A percentile compares a stretch with the other conserved stretches of the same genome.
These are phyloP conservation scores for Cladorrhinum sp. DNA, from an alignment of 2,329 filamentous ascomycete genomes.

Conservation along the genomic window DNA sequence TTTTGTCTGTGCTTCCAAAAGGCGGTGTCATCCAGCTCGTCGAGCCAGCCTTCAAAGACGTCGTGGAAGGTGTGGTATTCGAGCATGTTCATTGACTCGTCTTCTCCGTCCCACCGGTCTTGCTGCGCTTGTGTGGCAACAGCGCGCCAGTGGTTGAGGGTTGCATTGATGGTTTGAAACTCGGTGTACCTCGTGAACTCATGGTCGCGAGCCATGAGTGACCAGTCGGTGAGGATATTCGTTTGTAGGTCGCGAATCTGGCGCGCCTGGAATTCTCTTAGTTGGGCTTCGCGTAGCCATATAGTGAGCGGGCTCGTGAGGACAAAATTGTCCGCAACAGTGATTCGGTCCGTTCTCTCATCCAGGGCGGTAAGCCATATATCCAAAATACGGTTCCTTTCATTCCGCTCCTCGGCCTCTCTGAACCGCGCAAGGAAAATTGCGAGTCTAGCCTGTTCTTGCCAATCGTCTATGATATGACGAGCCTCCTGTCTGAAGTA, in stretches of 20 bases:
- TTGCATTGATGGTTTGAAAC: background rate
- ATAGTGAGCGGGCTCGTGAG: slow-evolving; percentile 23
- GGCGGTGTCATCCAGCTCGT: slow-evolving; percentile 5
- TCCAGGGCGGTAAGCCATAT: slow-evolving; percentile 8
- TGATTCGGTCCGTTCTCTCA: slow-evolving; percentile 10
- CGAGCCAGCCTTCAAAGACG: slow-evolving; percentile 21
- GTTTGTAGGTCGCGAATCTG: slow-evolving; percentile 21
- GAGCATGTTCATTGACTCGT: slow-evolving; percentile 20
- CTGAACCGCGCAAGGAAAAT: slow-evolving; percentile 19
- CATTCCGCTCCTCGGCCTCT: slow-evolving; percentile 8
- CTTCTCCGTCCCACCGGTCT: slow-evolving; percentile 10
- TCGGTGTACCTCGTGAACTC: slow-evolving; percentile 28
- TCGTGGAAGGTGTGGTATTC: slow-evolving; percentile 17
- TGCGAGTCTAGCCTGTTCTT: slow-evolving; percentile 25
- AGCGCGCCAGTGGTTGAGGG: slow-evolving; percentile 13
- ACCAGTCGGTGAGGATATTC: slow-evolving; percentile 28
- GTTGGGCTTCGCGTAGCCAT: slow-evolving; percentile 31
- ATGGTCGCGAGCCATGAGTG: slow-evolving; percentile 28
- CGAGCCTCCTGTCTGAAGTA: slow-evolving; percentile 17
- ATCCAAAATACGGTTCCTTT: slow-evolving; percentile 11
- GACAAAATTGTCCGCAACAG: slow-evolving; percentile 21
- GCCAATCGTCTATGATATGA: slow-evolving; percentile 23
- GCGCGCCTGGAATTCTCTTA: slow-evolving; percentile 21
- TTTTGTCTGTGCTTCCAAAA: slow-evolving; percentile 22
- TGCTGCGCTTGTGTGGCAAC: slow-evolving; percentile 11